A percentile compares a stretch with the other conserved stretches of the same genome.
Conservation (phyloP, 2,329 filamentous ascomycete genomes). For the Plenodomus biglobosus region DNA sequence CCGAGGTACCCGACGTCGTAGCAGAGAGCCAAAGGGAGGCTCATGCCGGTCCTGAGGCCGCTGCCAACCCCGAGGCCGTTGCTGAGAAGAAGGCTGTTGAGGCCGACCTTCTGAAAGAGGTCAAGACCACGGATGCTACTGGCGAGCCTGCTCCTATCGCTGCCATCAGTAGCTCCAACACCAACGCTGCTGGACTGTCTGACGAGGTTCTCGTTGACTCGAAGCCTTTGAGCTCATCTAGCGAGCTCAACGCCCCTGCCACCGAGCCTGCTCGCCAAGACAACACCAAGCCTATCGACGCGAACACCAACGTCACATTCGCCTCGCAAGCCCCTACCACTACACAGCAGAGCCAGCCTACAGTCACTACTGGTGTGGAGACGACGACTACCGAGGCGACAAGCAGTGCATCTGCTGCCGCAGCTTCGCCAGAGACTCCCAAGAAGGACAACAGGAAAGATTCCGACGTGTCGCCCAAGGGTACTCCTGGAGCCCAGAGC, state of each 20-base stretch:
- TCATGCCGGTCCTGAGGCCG: slow-evolving; percentile 64
- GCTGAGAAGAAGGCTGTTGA: slow-evolving; percentile 71
- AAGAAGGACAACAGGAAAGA: slow-evolving; percentile 31
- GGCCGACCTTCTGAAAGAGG: slow-evolving; percentile 69
- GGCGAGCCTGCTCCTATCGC: slow-evolving; percentile 46
- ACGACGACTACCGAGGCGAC: slow-evolving; percentile 36
- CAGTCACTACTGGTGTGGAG: slow-evolving; percentile 46
- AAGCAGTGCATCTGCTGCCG: slow-evolving; percentile 11
- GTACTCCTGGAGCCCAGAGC: slow-evolving; percentile 45
- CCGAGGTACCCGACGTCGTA: slow-evolving; percentile 59
- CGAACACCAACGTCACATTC: slow-evolving; percentile 46
- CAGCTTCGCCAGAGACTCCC: slow-evolving; percentile 31
- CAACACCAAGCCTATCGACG: slow-evolving; percentile 26
- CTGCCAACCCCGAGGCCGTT: slow-evolving; percentile 64
- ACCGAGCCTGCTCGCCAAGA: slow-evolving; percentile 31
- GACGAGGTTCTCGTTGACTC: slow-evolving; percentile 33
- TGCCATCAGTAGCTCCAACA: slow-evolving; percentile 26
- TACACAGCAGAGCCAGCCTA: slow-evolving; percentile 43
- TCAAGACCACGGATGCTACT: slow-evolving; percentile 47
- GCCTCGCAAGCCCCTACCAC: slow-evolving; percentile 46
- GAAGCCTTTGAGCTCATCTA: slow-evolving; percentile 35
- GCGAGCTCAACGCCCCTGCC: slow-evolving; percentile 45
- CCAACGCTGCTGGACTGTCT: slow-evolving; percentile 39
- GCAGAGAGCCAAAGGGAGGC: slow-evolving; percentile 71
- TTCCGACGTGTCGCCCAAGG: slow-evolving; percentile 37